Percentiles rank a stretch among this genome's conserved stretches.
Conservation (phyloP, 2,329 filamentous ascomycete species). For the Fusarium luffae region DNA sequence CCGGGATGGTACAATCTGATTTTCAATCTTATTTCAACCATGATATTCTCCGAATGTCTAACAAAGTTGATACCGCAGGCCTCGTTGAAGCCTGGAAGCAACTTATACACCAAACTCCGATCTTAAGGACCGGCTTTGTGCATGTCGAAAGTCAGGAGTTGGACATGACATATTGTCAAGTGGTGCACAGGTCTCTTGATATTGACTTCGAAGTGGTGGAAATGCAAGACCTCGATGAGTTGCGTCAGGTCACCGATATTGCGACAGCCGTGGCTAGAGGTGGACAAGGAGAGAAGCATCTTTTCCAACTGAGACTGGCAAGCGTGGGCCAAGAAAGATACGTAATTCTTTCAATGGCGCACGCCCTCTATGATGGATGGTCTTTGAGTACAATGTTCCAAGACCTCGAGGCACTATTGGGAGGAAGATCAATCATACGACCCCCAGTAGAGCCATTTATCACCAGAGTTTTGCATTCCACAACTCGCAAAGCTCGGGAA, state of each 20-base stretch:
- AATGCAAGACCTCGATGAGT: constrained; percentile 48
- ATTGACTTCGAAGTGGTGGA: constrained; percentile 37
- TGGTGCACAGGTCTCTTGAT: constrained; percentile 50
- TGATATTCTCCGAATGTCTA: constrained; percentile 73
- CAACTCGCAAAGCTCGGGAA: constrained; percentile 40
- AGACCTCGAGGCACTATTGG: constrained; percentile 75
- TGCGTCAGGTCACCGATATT: constrained; percentile 51
- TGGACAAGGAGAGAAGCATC: constrained; percentile 49
- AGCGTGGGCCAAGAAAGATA: constrained; percentile 51
- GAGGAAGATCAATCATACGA: constrained; percentile 54
- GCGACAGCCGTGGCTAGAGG: constrained; percentile 53
- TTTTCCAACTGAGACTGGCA: constrained; percentile 64
- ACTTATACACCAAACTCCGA: constrained; percentile 71
- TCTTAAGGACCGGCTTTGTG: constrained; percentile 80
- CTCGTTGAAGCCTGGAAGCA: constrained; percentile 71
- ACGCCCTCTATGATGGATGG: constrained; percentile 91
- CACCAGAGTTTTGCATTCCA: constrained; percentile 29
- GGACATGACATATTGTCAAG: constrained; percentile 61
- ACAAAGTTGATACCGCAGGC: constrained; percentile 63
- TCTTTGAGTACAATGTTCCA: constrained; percentile 80
- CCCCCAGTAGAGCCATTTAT: constrained; percentile 66
- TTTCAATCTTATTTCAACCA: constrained; percentile 87
- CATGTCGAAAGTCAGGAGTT: constrained; percentile 71
- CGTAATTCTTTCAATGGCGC: constrained; percentile 77
- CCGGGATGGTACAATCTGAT: constrained; percentile 80